A percentile compares a stretch with the other conserved stretches of the same genome.
phyloP scores from a whole-genome alignment of 768 basidiomycete genomes.

The Daedalea quercina region DNA sequence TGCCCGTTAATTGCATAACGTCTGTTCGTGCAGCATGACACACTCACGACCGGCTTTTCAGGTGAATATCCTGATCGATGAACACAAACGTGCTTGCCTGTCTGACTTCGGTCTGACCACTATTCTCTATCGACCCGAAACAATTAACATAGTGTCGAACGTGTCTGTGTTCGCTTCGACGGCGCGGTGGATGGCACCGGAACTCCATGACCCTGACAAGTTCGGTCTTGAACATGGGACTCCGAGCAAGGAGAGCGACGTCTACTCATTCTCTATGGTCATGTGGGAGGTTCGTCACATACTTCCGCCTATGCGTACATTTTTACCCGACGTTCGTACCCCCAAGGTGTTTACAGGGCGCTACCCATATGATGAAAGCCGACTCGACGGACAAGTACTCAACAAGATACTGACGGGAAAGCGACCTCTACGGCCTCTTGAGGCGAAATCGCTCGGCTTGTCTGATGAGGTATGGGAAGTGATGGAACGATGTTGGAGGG shows the following conservation, averaged over 20 bases:
- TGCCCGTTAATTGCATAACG: too few relatives aligned
- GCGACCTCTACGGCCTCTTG: background rate
- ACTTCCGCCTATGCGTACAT: background rate
- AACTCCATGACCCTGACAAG: constrained; percentile 1
- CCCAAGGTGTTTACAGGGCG: constrained; percentile 1
- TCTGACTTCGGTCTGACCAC: constrained; percentile 3
- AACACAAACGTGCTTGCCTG: background rate
- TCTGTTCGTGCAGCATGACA: background rate
- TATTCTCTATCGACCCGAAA: background rate
- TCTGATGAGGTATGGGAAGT: constrained; percentile 1
- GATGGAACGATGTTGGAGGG: constrained; percentile 6
- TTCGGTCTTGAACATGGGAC: background rate
- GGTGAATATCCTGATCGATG: constrained; percentile 3
- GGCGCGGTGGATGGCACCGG: constrained; percentile 3
- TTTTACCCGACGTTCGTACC: background rate
- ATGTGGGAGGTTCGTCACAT: constrained; percentile 5
- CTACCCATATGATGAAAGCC: background rate
- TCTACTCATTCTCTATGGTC: constrained; percentile 4
- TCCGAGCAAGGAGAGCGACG: background rate
- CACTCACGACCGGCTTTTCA: background rate
- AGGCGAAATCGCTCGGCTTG: background rate
- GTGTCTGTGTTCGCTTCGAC: background rate
- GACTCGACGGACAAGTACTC: background rate
- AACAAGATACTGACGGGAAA: background rate
- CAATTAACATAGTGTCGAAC: background rate